Evolutionary conservation across 2,329 filamentous ascomycete species (phyloP).

Genomic region (Lachnellula arida): DNA sequence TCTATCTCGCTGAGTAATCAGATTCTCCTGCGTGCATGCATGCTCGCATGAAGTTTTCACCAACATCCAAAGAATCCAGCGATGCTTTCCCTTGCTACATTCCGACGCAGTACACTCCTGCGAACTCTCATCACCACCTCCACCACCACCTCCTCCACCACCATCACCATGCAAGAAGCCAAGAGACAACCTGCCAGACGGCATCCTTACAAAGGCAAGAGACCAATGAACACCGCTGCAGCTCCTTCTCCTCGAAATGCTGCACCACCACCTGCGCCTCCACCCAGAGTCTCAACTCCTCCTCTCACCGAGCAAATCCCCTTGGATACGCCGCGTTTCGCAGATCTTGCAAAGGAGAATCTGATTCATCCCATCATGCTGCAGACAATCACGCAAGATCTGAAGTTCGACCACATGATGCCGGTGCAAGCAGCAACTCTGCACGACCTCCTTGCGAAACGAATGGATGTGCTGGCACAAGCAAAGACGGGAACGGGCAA

Average conservation of each 20-base stretch:
- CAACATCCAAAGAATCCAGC: neutral
- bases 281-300: constrained; percentile 30
- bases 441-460: constrained; percentile 64
- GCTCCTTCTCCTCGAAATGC: constrained; percentile 18
- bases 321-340: constrained; percentile 43
- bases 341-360: constrained; percentile 39
- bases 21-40: too few relatives aligned
- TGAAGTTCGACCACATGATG: constrained; percentile 83
- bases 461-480: constrained; percentile 72
- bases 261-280: constrained; percentile 31
- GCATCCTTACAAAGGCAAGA: constrained; percentile 23
- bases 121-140: constrained; percentile 14
- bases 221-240: constrained; percentile 12
- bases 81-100: constrained; percentile 16
- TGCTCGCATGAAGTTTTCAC: neutral
- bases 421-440: constrained; percentile 87
- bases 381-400: constrained; percentile 60
- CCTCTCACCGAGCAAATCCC: constrained; percentile 37
- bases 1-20: neutral
- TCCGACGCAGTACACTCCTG: constrained; percentile 16
- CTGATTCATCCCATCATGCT: constrained; percentile 45
- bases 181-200: constrained; percentile 20
- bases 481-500: constrained; percentile 97
- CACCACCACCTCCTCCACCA: neutral
- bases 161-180: constrained; percentile 21